phyloP scores from a whole-genome alignment of 495 filamentous ascomycete species.

The Tuber borchii region DNA sequence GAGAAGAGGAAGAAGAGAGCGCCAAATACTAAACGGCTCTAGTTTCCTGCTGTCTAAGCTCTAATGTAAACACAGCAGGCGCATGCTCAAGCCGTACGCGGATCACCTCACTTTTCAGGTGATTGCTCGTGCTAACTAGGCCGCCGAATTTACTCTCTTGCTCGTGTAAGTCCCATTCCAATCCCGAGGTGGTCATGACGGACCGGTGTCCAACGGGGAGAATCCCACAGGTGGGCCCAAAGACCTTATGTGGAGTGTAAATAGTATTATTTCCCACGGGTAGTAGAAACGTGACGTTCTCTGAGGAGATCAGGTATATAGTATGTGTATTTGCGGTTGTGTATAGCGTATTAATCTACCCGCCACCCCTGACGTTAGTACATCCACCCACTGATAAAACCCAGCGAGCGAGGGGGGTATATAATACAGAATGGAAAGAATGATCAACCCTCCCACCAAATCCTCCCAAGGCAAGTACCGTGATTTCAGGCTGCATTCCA shows the following conservation, averaged over 20 bases:
- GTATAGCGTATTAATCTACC: background rate
- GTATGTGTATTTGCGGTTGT: conserved; percentile 18
- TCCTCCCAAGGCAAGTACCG: conserved; percentile 69
- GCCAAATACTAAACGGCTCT: background rate
- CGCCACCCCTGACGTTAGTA: background rate
- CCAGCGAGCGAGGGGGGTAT: background rate
- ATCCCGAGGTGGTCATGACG: conserved; percentile 64
- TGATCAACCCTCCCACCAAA: conserved; percentile 89
- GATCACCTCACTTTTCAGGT: conserved; percentile 56
- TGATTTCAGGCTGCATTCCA: conserved; percentile 39
- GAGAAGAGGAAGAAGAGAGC: background rate
- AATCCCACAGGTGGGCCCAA: conserved; percentile 59
- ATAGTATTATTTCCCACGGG: conserved; percentile 62
- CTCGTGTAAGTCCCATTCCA: conserved; percentile 82
- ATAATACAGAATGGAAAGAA: conserved; percentile 68
- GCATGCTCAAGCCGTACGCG: conserved; percentile 54
- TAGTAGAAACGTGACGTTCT: conserved; percentile 75
- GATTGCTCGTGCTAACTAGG: conserved; percentile 88
- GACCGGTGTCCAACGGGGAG: conserved; percentile 70
- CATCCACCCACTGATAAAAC: background rate
- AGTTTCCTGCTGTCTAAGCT: conserved; percentile 47
- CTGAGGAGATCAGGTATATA: conserved; percentile 67
- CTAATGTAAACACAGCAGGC: conserved; percentile 79
- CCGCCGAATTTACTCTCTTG: conserved; percentile 79
- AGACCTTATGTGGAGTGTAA: conserved; percentile 48